phyloP scores from a whole-genome alignment of 1,284 basidiomycete genomes.

The Malassezia obtusa region DNA sequence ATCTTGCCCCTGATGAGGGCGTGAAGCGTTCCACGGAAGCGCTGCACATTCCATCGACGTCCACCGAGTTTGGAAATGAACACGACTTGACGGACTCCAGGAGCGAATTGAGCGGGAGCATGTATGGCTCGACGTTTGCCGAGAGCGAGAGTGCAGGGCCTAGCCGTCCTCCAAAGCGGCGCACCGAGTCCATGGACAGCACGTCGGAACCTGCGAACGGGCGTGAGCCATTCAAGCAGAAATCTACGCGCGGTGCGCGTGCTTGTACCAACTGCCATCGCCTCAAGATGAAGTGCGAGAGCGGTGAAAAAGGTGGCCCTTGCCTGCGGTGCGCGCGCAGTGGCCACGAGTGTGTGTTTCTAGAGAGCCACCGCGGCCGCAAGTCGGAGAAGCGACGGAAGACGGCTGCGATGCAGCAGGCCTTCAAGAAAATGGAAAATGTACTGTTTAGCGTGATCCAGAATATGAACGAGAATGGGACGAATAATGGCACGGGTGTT shows the following conservation, averaged over 20 bases:
- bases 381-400: slow-evolving; percentile 43
- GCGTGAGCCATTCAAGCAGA: slow-evolving; percentile 24
- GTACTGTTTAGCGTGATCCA: slow-evolving; percentile 37
- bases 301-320: slow-evolving; percentile 78
- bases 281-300: slow-evolving; percentile 97
- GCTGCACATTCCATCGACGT: not conserved
- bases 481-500: not conserved
- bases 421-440: slow-evolving; percentile 44
- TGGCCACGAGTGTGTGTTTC: slow-evolving; percentile 43
- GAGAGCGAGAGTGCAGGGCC: not conserved
- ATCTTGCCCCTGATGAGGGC: not conserved
- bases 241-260: slow-evolving; percentile 52
- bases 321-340: slow-evolving; percentile 58
- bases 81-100: not conserved
- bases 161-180: not conserved
- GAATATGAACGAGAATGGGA: slow-evolving; percentile 20
- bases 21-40: not conserved
- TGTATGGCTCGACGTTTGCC: not conserved
- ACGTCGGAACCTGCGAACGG: not conserved
- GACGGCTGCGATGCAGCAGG: slow-evolving; percentile 40
- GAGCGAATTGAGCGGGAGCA: not conserved
- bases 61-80: not conserved
- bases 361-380: slow-evolving; percentile 45
- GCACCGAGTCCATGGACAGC: not conserved
- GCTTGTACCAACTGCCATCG: slow-evolving; percentile 89